Conservation (phyloP, 2,329 filamentous ascomycete genomes). For the Tolypocladium paradoxum region DNA sequence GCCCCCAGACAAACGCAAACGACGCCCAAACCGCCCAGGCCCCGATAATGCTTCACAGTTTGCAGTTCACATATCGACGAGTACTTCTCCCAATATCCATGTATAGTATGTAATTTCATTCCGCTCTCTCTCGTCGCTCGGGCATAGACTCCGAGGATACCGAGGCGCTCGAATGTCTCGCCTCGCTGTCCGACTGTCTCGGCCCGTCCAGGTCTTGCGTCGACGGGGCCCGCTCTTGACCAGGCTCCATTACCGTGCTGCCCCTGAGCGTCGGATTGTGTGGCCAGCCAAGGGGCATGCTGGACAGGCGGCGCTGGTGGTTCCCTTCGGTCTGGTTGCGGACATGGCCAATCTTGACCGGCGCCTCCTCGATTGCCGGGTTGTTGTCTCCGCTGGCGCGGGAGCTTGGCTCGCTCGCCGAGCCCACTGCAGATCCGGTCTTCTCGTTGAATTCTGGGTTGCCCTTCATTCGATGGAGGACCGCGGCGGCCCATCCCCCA, state of each 20-base stretch:
- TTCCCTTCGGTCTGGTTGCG: constrained; percentile 8
- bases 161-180: not conserved
- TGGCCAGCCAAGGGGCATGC: constrained; percentile 27
- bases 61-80: not conserved
- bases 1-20: not conserved
- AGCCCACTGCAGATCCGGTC: constrained; percentile 1
- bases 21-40: not conserved
- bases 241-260: constrained; percentile 7
- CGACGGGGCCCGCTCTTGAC: not conserved
- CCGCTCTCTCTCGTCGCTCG: not conserved
- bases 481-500: constrained; percentile 11
- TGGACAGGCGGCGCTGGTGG: constrained; percentile 18
- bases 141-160: not conserved
- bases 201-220: not conserved
- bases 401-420: constrained; percentile 10
- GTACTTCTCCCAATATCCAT: not conserved
- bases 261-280: constrained; percentile 18
- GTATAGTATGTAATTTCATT: not conserved
- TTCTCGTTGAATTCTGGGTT: constrained; percentile 13
- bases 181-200: not conserved
- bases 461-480: constrained; percentile 9
- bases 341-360: constrained; percentile 9
- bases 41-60: not conserved
- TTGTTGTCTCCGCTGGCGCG: constrained; percentile 11
- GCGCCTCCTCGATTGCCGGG: constrained; percentile 4